Conservation (phyloP, 192 early-diverging fungal genomes). For the Linnemannia zychae region DNA sequence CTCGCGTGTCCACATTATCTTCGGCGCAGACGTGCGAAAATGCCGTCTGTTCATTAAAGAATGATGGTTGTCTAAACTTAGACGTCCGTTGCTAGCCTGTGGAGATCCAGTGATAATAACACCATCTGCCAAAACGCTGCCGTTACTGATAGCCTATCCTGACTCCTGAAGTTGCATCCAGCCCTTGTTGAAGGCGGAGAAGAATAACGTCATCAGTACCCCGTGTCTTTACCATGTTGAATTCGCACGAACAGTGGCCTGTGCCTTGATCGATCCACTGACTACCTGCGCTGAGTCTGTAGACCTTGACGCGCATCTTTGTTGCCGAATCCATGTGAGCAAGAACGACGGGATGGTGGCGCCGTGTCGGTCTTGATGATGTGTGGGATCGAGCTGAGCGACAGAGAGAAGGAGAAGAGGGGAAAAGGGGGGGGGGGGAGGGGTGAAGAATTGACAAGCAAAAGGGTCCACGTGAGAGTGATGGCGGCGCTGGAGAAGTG, state of each 20-base stretch:
- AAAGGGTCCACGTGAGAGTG: background rate
- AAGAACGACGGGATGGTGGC: constrained; percentile 20
- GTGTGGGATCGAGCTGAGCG: background rate
- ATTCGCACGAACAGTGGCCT: constrained; percentile 80
- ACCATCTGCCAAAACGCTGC: background rate
- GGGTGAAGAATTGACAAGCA: too few relatives aligned
- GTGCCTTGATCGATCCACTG: constrained; percentile 91
- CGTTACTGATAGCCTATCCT: background rate
- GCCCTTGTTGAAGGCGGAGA: background rate
- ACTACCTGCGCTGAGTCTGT: constrained; percentile 76
- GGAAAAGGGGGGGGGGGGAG: background rate
- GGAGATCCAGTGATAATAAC: background rate
- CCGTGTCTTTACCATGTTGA: constrained; percentile 67
- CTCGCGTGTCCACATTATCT: background rate
- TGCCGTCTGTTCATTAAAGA: background rate
- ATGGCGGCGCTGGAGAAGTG: background rate
- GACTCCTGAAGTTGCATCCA: background rate
- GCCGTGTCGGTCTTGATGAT: background rate
- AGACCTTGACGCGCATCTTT: constrained; percentile 86
- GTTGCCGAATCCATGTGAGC: constrained; percentile 41
- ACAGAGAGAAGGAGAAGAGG: background rate
- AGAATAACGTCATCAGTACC: background rate
- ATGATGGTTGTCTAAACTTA: background rate
- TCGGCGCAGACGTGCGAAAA: background rate
- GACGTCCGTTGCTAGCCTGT: background rate